Evolutionary conservation across 371 early-diverging fungal genomes (phyloP).

Genomic region (Apophysomyces variabilis): DNA sequence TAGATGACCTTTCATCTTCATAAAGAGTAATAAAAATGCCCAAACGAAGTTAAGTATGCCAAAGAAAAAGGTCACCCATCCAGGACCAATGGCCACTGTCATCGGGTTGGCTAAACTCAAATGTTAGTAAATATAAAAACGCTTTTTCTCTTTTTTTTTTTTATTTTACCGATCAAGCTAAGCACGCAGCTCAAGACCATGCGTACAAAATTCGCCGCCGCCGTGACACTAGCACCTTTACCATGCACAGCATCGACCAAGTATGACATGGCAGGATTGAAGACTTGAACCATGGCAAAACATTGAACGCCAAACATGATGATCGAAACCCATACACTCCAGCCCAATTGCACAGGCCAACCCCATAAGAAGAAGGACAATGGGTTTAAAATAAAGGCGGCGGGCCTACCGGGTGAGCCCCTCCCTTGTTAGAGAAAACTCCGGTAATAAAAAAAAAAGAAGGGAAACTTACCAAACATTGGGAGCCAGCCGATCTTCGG

Average conservation of each 20-base stretch:
- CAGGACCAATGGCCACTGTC: constrained; percentile 48
- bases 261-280: constrained; percentile 57
- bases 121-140: not conserved
- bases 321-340: constrained; percentile 59
- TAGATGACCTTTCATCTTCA: constrained; percentile 38
- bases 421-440: not conserved
- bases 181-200: constrained; percentile 62
- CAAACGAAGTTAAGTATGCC: constrained; percentile 50
- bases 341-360: constrained; percentile 56
- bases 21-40: constrained; percentile 44
- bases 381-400: constrained; percentile 58
- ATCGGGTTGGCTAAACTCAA: constrained; percentile 46
- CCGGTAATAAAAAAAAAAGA: not conserved
- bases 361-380: constrained; percentile 62
- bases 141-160: constrained; percentile 3
- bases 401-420: constrained; percentile 27
- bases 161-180: constrained; percentile 48
- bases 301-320: constrained; percentile 61
- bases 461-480: constrained; percentile 49
- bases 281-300: constrained; percentile 63
- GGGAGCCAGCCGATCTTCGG: constrained; percentile 60
- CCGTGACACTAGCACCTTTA: constrained; percentile 63
- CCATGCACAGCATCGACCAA: constrained; percentile 62
- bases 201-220: constrained; percentile 60
- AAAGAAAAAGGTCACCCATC: constrained; percentile 41